Base-by-base conservation (phyloP, 1,139 yeast species). In the Kluyveromyces sp. region DNA sequence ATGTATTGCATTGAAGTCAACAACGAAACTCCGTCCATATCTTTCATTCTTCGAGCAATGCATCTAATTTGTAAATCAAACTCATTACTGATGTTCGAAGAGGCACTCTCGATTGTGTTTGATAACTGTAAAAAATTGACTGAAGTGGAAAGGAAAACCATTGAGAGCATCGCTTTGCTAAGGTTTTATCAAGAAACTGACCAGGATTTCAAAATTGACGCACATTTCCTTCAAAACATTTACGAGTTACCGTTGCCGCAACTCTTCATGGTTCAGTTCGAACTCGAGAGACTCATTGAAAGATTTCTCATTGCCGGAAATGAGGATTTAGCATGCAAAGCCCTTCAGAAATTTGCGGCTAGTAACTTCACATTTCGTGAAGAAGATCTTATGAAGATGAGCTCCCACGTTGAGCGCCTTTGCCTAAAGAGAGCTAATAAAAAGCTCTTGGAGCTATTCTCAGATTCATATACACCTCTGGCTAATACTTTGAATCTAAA, bases 141-240 rank as follows among this genome's bases (percentile, higher is more conserved):
- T 16, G 12, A 22, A 22, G 25, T n/a, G 11, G 31, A 26, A n/a
- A 4, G 15, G 31, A 33, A 40, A 13, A 17, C 20, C 12, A 19
- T 50, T 19, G 45, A 40, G 11, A 22, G 33, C 26, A 43, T 46
- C 25, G 46, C 51, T 31, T 42, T 45, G 22, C n/a, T 54, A 12
- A 38, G 49, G 2, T 53, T 52, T 41, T 52, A 49, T 43, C 47
- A 42, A 3, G 52, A 51, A 32, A 51, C 57, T 3, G 46, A 43
- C 16, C 56, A 54, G 36, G 13, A 41, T 6, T 19, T 47, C 4
- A 47, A 49, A 38, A 40, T 51, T 4, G 26, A 42, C 7, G 45
- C 46, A 12, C 42, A 44, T 35, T 33, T 51, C 11, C 16, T 20
- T 9, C 33, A 43, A 26, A 40, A 46, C 15, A 18, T 32, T 12